Conservation (phyloP, 192 early-diverging fungal genomes). For the Bifiguratus adelaidae region DNA sequence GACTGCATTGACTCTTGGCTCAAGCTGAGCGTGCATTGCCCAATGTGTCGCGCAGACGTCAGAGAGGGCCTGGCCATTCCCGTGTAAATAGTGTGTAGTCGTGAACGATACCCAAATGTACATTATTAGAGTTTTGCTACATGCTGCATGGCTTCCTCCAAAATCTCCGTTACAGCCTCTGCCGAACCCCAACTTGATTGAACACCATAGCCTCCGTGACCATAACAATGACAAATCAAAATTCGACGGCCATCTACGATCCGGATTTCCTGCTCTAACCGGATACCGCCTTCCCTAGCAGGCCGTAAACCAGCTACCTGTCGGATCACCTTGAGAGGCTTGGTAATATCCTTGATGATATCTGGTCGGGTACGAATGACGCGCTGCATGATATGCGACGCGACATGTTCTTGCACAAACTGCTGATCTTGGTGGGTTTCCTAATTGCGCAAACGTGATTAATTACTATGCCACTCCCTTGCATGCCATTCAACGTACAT, state of each 20-base stretch:
- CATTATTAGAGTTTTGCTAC: too few species aligned
- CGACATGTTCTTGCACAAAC: not conserved
- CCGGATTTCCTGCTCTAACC: constrained; percentile 32
- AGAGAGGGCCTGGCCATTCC: too few species aligned
- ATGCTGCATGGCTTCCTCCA: constrained; percentile 14
- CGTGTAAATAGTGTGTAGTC: too few species aligned
- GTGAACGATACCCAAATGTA: too few species aligned
- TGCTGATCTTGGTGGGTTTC: not conserved
- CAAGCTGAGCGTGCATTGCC: too few species aligned
- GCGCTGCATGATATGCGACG: constrained; percentile 24
- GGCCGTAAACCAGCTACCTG: constrained; percentile 44
- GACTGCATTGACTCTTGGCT: too few species aligned
- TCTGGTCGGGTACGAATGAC: constrained; percentile 24
- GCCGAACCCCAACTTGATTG: constrained; percentile 55
- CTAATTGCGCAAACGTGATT: not conserved
- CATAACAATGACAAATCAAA: constrained; percentile 50
- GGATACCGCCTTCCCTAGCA: constrained; percentile 32
- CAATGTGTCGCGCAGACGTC: too few species aligned
- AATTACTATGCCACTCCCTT: not conserved
- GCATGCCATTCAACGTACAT: constrained; percentile 2
- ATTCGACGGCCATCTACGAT: constrained; percentile 20
- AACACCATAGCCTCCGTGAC: constrained; percentile 52
- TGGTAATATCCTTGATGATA: constrained; percentile 18
- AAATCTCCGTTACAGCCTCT: constrained; percentile 19
- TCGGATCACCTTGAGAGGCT: constrained; percentile 17